Base-by-base conservation (phyloP, 805 yeast species). In the Naumovozyma baii region DNA sequence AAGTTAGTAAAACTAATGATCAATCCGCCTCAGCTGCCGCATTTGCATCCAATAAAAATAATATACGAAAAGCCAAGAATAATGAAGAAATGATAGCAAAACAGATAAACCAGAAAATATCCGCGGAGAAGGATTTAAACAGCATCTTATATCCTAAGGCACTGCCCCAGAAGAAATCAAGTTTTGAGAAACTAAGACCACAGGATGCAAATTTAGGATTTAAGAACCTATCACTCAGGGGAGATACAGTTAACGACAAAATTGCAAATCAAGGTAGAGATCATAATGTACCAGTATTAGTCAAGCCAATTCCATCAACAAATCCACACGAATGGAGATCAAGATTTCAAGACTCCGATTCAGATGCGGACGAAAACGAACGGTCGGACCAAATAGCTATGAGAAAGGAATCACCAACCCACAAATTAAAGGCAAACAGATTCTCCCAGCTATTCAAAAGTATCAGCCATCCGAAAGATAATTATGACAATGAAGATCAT, bases 261-360 rank as follows among this genome's bases (percentile, higher is more conserved):
- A 22, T 7, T 22, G n/a, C n/a, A n/a, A n/a, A n/a, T n/a, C n/a
- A n/a, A n/a, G n/a, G n/a, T n/a, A n/a, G n/a, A n/a, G n/a, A n/a
- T n/a, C n/a, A n/a, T n/a, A n/a, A n/a, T n/a, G n/a, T n/a, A n/a
- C n/a, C n/a, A n/a, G n/a, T 10, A 22, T 22, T 22, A 22, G 26
- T 22, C 26, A 22, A 10, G 26, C 26, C 7, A 22, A 22, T 22
- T 22, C 10, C 26, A 7, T 22, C 10, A 22, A 22, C 26, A 7
- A 22, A 22, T 22, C 26, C 26, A 22, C 5, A 41, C 37, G 44
- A 40, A 5, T 38, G 44, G 42, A 37, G 62, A 41, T 78, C 85
- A 1, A 66, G 84, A 48, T 72, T 78, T 45, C 67, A 65, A 4
- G 86, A 80, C 52, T 76, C 83, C 2, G 83, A 78, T 50, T 78